Percentiles rank a stretch among this genome's conserved stretches.
phyloP scores from a whole-genome alignment of 2,329 filamentous ascomycete species.

The Dactylellina sp. region DNA sequence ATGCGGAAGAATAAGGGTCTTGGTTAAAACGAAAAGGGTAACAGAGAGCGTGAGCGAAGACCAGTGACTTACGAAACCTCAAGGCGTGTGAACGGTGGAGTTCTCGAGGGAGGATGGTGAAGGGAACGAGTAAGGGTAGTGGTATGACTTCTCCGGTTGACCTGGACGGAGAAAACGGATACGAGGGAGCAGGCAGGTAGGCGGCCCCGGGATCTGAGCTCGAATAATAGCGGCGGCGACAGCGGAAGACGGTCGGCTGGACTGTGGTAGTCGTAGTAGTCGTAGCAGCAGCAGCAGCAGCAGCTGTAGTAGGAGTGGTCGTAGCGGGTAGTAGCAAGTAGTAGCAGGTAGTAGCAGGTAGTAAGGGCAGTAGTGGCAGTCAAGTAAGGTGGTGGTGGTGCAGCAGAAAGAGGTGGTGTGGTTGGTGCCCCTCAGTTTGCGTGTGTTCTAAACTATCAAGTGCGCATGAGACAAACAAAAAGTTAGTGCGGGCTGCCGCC shows the following conservation, averaged over 20 bases:
- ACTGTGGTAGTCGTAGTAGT: too few relatives aligned
- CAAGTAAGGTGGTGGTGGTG: slow-evolving; percentile 18
- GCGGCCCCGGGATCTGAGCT: not conserved
- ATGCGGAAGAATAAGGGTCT: not conserved
- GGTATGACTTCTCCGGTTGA: slow-evolving; percentile 38
- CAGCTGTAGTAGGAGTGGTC: not conserved
- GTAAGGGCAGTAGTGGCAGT: not conserved
- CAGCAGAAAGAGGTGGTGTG: not conserved
- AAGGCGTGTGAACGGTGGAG: not conserved
- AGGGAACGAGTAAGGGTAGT: slow-evolving; percentile 20
- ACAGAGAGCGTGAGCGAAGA: slow-evolving; percentile 40
- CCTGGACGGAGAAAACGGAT: not conserved
- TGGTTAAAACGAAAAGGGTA: not conserved
- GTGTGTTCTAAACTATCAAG: slow-evolving; percentile 10
- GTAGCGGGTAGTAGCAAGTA: too few relatives aligned
- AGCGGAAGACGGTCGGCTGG: too few relatives aligned
- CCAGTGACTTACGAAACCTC: slow-evolving; percentile 36
- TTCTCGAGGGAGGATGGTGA: not conserved
- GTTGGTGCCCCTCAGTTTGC: not conserved
- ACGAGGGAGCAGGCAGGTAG: not conserved
- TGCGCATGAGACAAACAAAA: slow-evolving; percentile 41
- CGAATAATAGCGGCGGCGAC: too few relatives aligned
- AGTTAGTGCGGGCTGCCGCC: slow-evolving; percentile 25
- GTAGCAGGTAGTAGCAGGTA: not conserved
- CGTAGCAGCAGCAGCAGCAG: too few relatives aligned